Base-by-base conservation (phyloP, 164 flowering plant species). In the Vitis riparia region DNA sequence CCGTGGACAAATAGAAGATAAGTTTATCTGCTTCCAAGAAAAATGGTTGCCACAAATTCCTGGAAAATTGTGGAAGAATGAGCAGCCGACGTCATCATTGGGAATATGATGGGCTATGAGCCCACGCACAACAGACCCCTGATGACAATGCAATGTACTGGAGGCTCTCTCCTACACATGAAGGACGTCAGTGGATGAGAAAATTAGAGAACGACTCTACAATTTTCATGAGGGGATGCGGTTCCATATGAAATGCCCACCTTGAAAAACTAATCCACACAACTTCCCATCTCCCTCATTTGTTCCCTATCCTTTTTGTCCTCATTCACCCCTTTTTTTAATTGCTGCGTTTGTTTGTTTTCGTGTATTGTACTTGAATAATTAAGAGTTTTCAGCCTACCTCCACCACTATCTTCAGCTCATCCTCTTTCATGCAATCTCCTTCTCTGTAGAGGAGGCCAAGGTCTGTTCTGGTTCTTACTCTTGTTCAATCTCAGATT, bases 231-330 rank as follows among this genome's bases (percentile, higher is more conserved):
- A 73, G 55, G 66, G 49, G 77, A 73, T 68, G 57, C 66, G 57
- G 66, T 76, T 75, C 60, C 75, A 52, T 71, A 71, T 76, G 29
- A 52, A 73, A 71, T 76, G 29, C 73, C 29, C 78, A 77, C 87
- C 81, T 79, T 71, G 70, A 63, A 75, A 81, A 81, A 68, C 84
- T 68, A 67, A 83, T 81, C 83, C 82, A 78, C 53, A 62, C 48
- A 55, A 59, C 71, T 56, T 58, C 68, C 58, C 57, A 16, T 68
- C 65, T 52, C 60, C 61, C 58, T 55, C 14, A 50, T 32, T 58
- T 49, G 11, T 63, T 72, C 69, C 62, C 56, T 17, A 19, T 74
- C 48, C 66, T 37, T 23, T 71, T 70, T 78, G 75, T 78, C 81
- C 55, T 59, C 44, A 37, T 53, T 44, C 67, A 23, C 8, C 51